A percentile compares a stretch with the other conserved stretches of the same genome.
Conservation (phyloP, 108 stramenopile genomes). For the Pseudonitzschia multiseries region DNA sequence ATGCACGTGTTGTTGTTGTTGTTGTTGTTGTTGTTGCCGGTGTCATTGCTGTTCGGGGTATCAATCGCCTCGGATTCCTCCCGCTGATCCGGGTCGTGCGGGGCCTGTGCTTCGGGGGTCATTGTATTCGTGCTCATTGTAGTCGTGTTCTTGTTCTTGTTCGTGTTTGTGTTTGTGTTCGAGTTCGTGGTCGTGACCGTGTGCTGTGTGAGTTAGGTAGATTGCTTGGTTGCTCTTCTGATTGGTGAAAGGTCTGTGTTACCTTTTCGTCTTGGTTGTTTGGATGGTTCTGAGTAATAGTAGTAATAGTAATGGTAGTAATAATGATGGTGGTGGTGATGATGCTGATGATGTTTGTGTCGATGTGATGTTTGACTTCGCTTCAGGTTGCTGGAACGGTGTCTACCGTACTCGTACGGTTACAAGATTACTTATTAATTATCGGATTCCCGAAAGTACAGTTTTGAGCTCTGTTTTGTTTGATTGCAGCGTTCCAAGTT, state of each 20-base stretch:
- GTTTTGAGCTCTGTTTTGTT: too few relatives aligned
- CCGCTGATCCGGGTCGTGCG: neutral
- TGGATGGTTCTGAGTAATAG: too few relatives aligned
- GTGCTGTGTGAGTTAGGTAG: too few relatives aligned
- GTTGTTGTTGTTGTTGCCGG: conserved; percentile 1
- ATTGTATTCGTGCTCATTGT: neutral
- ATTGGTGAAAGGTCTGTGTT: too few relatives aligned
- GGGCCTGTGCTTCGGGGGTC: too few relatives aligned
- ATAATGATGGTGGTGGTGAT: neutral
- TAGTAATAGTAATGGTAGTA: too few relatives aligned
- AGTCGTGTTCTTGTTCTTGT: neutral
- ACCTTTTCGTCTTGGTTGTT: too few relatives aligned
- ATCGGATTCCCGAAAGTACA: too few relatives aligned
- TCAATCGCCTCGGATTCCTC: neutral
- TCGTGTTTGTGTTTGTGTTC: neutral
- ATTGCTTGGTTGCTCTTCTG: too few relatives aligned
- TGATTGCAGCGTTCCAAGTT: too few relatives aligned
- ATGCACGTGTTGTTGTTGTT: neutral
- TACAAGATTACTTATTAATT: too few relatives aligned
- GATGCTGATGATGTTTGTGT: neutral
- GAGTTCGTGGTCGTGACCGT: neutral
- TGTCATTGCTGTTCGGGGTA: neutral
- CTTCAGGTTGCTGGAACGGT: neutral
- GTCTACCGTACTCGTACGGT: too few relatives aligned
- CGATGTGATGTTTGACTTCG: neutral